Evolutionary conservation across 192 early-diverging fungal genomes (phyloP), one percentile per base, ranked within the genome.

Genomic region (Linnemannia schmuckeri): DNA sequence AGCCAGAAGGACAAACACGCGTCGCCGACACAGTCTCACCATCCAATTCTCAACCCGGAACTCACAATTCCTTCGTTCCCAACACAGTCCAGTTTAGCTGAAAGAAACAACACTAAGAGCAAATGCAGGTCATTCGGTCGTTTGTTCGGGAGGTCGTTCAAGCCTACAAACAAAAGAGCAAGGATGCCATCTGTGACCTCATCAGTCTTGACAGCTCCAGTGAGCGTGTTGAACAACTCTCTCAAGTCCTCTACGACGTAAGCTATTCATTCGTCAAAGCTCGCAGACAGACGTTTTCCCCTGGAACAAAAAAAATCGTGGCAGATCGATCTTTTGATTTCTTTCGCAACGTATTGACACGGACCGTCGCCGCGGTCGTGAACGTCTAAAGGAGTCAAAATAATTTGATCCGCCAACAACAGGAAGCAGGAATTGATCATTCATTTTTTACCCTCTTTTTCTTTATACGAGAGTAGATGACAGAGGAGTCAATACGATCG

Each of bases 161-260:
- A 1, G 75, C 84, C 27, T 86, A 72, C 63, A 71, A 55, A 6
- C 41, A 73, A 2, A 76, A 86, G 47, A 57, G 77, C 61, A 68
- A 47, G 8, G 40, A 81, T 68, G 37, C 42, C 70, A 77, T 86
- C 33, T 61, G 74, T 49, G 46, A 81, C 4, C 84, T 77, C 27
- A 81, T 86, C 71, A 66, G 74, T 27, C 46, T 80, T 10, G 84
- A 86, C 10, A 79, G 80, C 1, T 18, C 24, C 27, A 24, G 74
- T 35, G 68, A 61, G 4, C 15, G 42, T 15, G 57, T 75, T 30
- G 69, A 9, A 6, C 38, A 80, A 18, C 83, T 85, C 24, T 69
- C 76, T 0, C n/a, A 80, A 27, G 63, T 44, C 7, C 78, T 85
- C 33, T 85, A 80, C 44, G 63, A 61, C 37, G 83, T 85, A 85